A percentile compares a stretch with the other conserved stretches of the same genome.
Evolutionary conservation across 805 yeast species (phyloP).

Genomic region (Jamesozyma piceae): DNA sequence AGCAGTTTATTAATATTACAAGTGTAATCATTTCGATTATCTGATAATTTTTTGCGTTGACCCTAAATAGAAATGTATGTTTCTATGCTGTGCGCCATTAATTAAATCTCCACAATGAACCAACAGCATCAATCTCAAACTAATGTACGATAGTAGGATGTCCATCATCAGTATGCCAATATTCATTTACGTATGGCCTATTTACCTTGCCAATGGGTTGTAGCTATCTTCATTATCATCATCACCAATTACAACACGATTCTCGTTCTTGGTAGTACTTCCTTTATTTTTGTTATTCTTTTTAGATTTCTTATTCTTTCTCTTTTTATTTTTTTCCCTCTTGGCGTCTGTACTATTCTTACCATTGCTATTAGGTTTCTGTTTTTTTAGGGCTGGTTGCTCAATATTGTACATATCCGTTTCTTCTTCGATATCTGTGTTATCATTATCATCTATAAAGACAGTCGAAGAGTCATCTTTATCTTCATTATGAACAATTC

Average conservation of each 20-base stretch:
- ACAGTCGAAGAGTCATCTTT: conserved; percentile 7
- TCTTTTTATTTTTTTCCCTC: conserved; percentile 2
- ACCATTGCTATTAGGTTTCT: conserved; percentile 2
- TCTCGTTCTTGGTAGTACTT: not conserved
- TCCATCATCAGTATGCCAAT: too few relatives aligned
- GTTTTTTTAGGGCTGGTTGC: conserved; percentile 11
- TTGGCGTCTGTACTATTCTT: not conserved
- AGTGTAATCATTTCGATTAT: not conserved
- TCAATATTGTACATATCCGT: conserved; percentile 13
- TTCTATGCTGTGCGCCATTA: too few relatives aligned
- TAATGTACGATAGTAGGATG: too few relatives aligned
- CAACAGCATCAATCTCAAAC: too few relatives aligned
- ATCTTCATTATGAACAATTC: conserved; percentile 17
- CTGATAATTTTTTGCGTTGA: too few relatives aligned
- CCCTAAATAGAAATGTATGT: too few relatives aligned
- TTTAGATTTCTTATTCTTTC: conserved; percentile 16
- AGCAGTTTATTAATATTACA: not conserved
- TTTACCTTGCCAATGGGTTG: conserved; percentile 9
- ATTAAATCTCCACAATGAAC: too few relatives aligned
- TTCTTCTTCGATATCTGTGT: conserved; percentile 20
- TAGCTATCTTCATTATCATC: conserved; percentile 21
- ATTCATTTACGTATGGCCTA: too few relatives aligned
- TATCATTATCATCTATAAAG: conserved; percentile 10
- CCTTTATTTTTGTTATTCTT: not conserved
- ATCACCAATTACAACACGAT: conserved; percentile 2